Evolutionary conservation across 2,329 filamentous ascomycete genomes (phyloP), one percentile per base, ranked within the genome.

Genomic region (Pseudocercospora fijiensis): DNA sequence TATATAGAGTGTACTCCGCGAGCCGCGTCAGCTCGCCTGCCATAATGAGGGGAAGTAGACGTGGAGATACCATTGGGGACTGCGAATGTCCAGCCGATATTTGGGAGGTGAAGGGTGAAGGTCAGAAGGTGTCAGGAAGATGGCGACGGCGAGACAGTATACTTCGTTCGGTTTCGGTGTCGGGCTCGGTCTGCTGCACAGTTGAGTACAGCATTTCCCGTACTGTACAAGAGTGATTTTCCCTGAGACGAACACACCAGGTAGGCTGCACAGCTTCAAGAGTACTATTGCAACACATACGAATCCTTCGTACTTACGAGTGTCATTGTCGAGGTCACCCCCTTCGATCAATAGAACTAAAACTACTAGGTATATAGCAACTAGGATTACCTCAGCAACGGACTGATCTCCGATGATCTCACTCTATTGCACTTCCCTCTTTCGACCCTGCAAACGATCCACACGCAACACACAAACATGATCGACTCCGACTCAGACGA

Each of bases 401-500:
- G 45, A 49, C 45, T 26, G 18, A 24, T 20, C 45, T 49, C 45
- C 45, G 45, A n/a, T 20, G 10, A 26, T 30, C 49, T 27, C 3
- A 11, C 18, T n/a, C 2, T 13, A 1, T n/a, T 16, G 22, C 49
- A 53, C 49, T 26, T 53, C 49, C 49, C 26, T n/a, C 49, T 26
- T 53, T 26, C 49, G 49, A 53, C 22, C 26, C 3, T 26, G 11
- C 10, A 30, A 16, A 9, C 26, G 8, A n/a, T 11, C 1, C 11
- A 53, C 11, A 0, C 1, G 8, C 26, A n/a, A 27, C 7, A 28
- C 49, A 51, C 47, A 24, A 28, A 56, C 62, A 60, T 60, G 51
- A 53, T 52, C 49, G 65, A 67, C 52, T 71, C 69, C 13, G 70
- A 72, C 66, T 73, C 71, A 2, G 71, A 72, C 37, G 72, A 70